Base-by-base conservation (phyloP, 2,329 filamentous ascomycete species). In the Apiospora sp. region DNA sequence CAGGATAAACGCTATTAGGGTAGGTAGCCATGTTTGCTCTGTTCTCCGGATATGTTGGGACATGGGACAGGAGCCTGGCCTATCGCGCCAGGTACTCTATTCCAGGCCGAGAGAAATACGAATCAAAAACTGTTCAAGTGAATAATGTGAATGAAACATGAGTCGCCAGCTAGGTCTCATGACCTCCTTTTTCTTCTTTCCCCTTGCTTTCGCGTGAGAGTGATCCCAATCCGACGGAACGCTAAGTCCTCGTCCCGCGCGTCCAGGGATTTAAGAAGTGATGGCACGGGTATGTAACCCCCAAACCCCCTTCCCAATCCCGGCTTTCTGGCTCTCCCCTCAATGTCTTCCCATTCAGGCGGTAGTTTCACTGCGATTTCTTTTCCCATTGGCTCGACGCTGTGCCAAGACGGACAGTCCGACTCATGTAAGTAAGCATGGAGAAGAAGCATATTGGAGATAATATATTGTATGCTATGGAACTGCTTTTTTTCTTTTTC, bases 171-270 rank as follows among this genome's bases (percentile, higher is more conserved):
- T 27, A 7, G 51, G 19, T 58, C 51, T 58, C 24, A 58, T 19
- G 51, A 30, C 51, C 24, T 27, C 30, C 27, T 37, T 22, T 34
- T 8, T 24, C 14, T 58, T 19, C 27, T 8, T 37, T 37, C 16
- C 54, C 30, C 30, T 61, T 61, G 30, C 19, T 61, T 64, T 64
- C 34, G 34, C 34, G 34, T 64, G 58, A 41, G 1, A 64, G 7
- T 64, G 58, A 41, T 64, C 58, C 58, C 58, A 64, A 41, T 64
- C 58, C 58, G 58, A 41, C 19, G 58, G 58, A 64, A 64, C 58
- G 58, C 58, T 64, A 64, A n/a, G 12, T 64, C 13, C 58, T 41
- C 58, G 58, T 64, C 58, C 58, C 58, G 58, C 58, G 34, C 34
- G 58, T 64, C 30, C 19, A 64, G 19, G 30, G 58, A 30, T 61